phyloP scores from a whole-genome alignment of 805 yeast species.

The Yarrowia sp. region DNA sequence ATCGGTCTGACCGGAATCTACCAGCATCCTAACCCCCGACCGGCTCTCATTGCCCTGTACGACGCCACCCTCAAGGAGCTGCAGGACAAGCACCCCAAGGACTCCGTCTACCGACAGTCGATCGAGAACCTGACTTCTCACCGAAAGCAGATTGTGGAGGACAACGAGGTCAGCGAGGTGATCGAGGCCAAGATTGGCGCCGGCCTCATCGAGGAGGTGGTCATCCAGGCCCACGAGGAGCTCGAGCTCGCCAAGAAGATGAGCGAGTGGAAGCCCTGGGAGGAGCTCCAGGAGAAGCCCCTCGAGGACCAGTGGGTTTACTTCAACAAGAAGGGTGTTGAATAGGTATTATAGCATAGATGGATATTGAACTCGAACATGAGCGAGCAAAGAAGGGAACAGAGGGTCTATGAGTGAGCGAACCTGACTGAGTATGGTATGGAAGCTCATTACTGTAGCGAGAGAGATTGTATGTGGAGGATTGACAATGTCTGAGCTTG shows the following conservation, averaged over 20 bases:
- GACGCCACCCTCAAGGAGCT: constrained; percentile 69
- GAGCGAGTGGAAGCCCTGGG: constrained; percentile 78
- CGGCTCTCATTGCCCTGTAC: constrained; percentile 74
- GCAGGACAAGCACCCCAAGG: constrained; percentile 67
- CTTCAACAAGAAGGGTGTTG: constrained; percentile 62
- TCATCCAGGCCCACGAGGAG: constrained; percentile 85
- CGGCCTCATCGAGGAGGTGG: constrained; percentile 82
- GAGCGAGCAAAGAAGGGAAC: neutral
- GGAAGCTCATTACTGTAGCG: too few species aligned
- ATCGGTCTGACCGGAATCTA: constrained; percentile 81
- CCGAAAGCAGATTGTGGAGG: constrained; percentile 70
- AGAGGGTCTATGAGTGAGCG: too few species aligned
- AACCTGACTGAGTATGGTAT: too few species aligned
- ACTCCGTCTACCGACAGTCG: constrained; percentile 77
- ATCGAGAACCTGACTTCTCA: constrained; percentile 73
- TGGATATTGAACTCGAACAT: neutral
- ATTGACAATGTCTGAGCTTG: too few species aligned
- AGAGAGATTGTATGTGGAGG: too few species aligned
- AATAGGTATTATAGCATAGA: constrained; percentile 19
- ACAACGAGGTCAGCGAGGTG: constrained; percentile 63
- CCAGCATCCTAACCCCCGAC: constrained; percentile 85
- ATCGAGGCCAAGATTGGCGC: constrained; percentile 80
- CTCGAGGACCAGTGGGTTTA: constrained; percentile 84
- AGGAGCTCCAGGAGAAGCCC: constrained; percentile 79
- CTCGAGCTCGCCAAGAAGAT: constrained; percentile 68